A percentile compares a stretch with the other conserved stretches of the same genome.
These are phyloP conservation scores for Tinospora cordifolia DNA, from an alignment of 164 flowering plant genomes.

Conservation along the genomic window DNA sequence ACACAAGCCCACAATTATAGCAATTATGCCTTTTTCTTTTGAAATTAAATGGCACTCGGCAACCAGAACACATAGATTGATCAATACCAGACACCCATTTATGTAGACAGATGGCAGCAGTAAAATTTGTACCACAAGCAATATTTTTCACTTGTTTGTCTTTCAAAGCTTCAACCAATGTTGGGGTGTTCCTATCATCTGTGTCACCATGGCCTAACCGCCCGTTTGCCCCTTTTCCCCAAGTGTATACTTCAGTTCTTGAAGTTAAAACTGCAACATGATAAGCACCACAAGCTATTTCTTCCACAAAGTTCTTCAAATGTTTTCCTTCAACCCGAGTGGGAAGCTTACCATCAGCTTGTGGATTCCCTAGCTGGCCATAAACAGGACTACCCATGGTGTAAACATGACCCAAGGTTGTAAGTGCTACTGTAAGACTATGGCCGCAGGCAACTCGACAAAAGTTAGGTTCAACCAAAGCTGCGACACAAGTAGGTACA, in stretches of 20 bases:
- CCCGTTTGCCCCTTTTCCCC: slow-evolving; percentile 99
- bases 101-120: slow-evolving; percentile 91
- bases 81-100: slow-evolving; percentile 94
- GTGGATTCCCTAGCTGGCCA: slow-evolving; percentile 95
- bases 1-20: slow-evolving; percentile 94
- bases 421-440: slow-evolving; percentile 89
- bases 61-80: slow-evolving; percentile 97
- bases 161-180: slow-evolving; percentile 80
- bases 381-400: slow-evolving; percentile 92
- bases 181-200: slow-evolving; percentile 73
- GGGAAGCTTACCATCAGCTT: slow-evolving; percentile 89
- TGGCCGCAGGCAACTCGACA: slow-evolving; percentile 95
- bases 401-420: slow-evolving; percentile 92
- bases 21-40: slow-evolving; percentile 97
- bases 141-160: slow-evolving; percentile 96
- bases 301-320: slow-evolving; percentile 77
- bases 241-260: slow-evolving; percentile 93
- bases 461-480: slow-evolving; percentile 89
- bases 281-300: slow-evolving; percentile 95
- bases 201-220: slow-evolving; percentile 89
- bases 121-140: slow-evolving; percentile 92
- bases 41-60: slow-evolving; percentile 88
- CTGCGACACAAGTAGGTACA: slow-evolving; percentile 96
- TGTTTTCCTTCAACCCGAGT: slow-evolving; percentile 86
- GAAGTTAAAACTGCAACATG: slow-evolving; percentile 94